phyloP scores from a whole-genome alignment of 129 eudicot genomes.

The Dittrichia graveolens region DNA sequence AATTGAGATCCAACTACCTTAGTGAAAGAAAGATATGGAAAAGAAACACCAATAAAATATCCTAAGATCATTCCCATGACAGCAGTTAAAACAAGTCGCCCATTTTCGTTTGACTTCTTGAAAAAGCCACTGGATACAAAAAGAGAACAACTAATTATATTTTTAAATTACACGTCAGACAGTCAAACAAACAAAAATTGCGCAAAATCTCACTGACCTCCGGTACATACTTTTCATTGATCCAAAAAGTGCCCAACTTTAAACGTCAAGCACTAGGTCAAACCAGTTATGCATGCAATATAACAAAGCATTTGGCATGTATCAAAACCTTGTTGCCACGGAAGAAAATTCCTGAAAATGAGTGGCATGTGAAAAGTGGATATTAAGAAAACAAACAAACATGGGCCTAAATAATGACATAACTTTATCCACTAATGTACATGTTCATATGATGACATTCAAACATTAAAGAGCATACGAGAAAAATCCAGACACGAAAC shows the following conservation, averaged over 20 bases:
- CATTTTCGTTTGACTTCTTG: conserved; percentile 80
- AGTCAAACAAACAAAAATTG: conserved; percentile 4
- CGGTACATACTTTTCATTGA: conserved; percentile 70
- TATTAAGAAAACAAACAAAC: conserved; percentile 2
- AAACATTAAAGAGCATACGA: not conserved
- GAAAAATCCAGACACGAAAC: not conserved
- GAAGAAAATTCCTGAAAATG: conserved; percentile 25
- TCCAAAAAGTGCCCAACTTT: conserved; percentile 42
- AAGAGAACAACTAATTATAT: not conserved
- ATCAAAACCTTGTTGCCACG: conserved; percentile 1
- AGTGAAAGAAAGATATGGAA: conserved; percentile 74
- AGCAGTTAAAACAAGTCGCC: conserved; percentile 62
- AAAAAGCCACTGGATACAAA: conserved; percentile 55
- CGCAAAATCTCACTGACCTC: conserved; percentile 54
- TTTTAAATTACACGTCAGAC: conserved; percentile 1
- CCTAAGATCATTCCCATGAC: conserved; percentile 87
- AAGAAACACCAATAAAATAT: conserved; percentile 81
- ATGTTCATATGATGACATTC: conserved; percentile 2
- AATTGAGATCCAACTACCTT: conserved; percentile 53
- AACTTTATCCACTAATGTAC: not conserved
- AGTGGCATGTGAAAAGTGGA: conserved; percentile 11
- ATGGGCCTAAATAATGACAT: not conserved
- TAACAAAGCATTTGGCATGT: conserved; percentile 15
- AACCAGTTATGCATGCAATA: conserved; percentile 46
- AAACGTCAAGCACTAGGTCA: conserved; percentile 47